These are phyloP conservation scores for Zygnema circumcarinatum DNA, from an alignment of 139 green algal genomes.

Conservation along the genomic window DNA sequence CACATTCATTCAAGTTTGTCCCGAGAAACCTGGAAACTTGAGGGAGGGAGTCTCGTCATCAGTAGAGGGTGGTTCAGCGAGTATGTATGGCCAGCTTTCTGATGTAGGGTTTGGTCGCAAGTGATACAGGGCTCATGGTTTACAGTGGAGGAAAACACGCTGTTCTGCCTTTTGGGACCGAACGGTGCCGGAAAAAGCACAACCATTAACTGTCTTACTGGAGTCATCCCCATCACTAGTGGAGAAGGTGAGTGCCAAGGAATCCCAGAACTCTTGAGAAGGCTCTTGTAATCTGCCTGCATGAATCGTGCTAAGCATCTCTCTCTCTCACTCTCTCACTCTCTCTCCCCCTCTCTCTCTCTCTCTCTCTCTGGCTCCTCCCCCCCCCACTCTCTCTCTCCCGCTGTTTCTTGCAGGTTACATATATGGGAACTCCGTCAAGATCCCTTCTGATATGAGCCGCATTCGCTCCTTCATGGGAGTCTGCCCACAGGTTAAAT, in stretches of 20 bases:
- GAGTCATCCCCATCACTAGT: conserved; percentile 72
- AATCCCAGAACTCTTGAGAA: conserved; percentile 24
- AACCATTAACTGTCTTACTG: conserved; percentile 69
- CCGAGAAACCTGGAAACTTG: too few relatives aligned
- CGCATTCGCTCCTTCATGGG: conserved; percentile 64
- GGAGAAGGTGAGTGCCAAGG: conserved; percentile 56
- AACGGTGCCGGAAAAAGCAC: conserved; percentile 72
- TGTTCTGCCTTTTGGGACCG: conserved; percentile 68
- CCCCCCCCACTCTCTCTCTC: background rate
- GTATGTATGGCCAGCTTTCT: too few relatives aligned
- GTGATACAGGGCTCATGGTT: conserved; percentile 59
- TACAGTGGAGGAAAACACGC: conserved; percentile 60
- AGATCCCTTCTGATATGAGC: conserved; percentile 72
- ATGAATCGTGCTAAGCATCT: conserved; percentile 68
- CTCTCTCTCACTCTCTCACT: background rate
- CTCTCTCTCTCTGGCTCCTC: background rate
- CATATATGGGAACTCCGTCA: conserved; percentile 49
- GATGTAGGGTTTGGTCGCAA: background rate
- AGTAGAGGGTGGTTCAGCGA: conserved; percentile 1
- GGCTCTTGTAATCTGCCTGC: conserved; percentile 59
- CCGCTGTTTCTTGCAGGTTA: background rate
- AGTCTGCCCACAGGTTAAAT: conserved; percentile 94
- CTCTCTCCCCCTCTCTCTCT: background rate
- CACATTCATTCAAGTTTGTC: background rate
- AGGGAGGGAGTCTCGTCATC: too few relatives aligned